Conservation (phyloP, 805 yeast genomes). For the Brettanomyces naardenensis region DNA sequence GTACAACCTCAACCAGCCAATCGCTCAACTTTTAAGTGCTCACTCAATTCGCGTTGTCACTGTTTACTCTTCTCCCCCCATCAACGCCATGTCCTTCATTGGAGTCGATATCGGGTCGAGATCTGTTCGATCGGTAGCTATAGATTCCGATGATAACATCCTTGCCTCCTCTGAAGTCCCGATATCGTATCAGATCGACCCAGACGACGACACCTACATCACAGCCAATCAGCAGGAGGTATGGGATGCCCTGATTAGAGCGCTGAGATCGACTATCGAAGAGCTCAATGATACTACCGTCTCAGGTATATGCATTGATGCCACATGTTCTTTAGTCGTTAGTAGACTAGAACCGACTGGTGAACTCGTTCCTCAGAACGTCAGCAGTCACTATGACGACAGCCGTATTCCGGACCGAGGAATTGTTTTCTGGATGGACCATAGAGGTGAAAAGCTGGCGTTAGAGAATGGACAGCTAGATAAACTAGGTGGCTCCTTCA, state of each 20-base stretch:
- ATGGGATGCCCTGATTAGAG: not conserved
- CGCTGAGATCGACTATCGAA: not conserved
- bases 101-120: conserved; percentile 3
- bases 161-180: conserved; percentile 31
- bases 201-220: not conserved
- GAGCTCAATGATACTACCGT: not conserved
- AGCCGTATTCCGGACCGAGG: not conserved
- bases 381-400: not conserved
- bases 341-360: not conserved
- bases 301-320: conserved; percentile 3
- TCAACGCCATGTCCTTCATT: not conserved
- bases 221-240: conserved; percentile 2
- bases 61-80: too few species aligned
- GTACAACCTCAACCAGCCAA: too few species aligned
- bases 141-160: conserved; percentile 8
- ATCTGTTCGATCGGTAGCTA: conserved; percentile 3
- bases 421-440: conserved; percentile 6
- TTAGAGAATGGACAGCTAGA: not conserved
- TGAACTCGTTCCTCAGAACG: not conserved
- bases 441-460: not conserved
- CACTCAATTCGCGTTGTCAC: too few species aligned
- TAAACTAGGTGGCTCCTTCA: conserved; percentile 20
- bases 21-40: too few species aligned
- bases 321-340: conserved; percentile 5
- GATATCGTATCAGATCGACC: not conserved